These are phyloP conservation scores for Neolentinus lepideus DNA, from an alignment of 1,284 basidiomycete species.

Conservation along the genomic window DNA sequence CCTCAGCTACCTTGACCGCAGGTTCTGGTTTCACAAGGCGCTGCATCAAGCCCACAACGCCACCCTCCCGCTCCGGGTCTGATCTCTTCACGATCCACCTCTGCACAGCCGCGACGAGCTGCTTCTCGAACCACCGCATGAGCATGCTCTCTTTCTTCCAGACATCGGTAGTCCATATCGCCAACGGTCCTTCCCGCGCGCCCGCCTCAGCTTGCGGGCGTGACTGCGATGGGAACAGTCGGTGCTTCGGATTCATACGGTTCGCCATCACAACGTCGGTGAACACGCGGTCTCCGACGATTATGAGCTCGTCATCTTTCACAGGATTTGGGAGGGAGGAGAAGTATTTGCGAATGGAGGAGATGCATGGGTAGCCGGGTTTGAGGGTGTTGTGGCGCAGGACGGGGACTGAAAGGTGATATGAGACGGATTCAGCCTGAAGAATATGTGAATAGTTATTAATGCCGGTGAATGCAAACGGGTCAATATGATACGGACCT, in stretches of 20 bases:
- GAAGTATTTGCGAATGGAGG: slow-evolving; percentile 61
- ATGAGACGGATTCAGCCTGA: slow-evolving; percentile 81
- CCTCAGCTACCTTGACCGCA: not conserved
- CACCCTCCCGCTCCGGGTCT: not conserved
- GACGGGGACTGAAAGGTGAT: slow-evolving; percentile 76
- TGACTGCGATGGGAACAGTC: slow-evolving; percentile 9
- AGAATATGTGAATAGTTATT: not conserved
- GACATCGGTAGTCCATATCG: slow-evolving; percentile 61
- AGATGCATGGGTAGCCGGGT: slow-evolving; percentile 71
- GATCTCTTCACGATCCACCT: slow-evolving; percentile 17
- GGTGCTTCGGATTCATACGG: slow-evolving; percentile 39
- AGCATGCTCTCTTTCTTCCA: slow-evolving; percentile 57
- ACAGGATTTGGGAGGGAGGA: slow-evolving; percentile 43
- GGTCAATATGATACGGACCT: slow-evolving; percentile 51
- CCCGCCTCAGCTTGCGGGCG: slow-evolving; percentile 5
- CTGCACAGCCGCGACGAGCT: slow-evolving; percentile 37
- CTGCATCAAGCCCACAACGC: no score
- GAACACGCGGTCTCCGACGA: slow-evolving; percentile 88
- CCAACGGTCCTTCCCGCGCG: slow-evolving; percentile 37
- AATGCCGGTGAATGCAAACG: not conserved
- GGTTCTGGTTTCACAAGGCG: not conserved
- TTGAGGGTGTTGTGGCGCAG: slow-evolving; percentile 74
- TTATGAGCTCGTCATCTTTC: slow-evolving; percentile 54
- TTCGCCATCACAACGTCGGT: slow-evolving; percentile 88
- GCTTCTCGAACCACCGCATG: slow-evolving; percentile 52